Evolutionary conservation across 2,329 filamentous ascomycete species (phyloP).

Genomic region (Parafenestella ontariensis): DNA sequence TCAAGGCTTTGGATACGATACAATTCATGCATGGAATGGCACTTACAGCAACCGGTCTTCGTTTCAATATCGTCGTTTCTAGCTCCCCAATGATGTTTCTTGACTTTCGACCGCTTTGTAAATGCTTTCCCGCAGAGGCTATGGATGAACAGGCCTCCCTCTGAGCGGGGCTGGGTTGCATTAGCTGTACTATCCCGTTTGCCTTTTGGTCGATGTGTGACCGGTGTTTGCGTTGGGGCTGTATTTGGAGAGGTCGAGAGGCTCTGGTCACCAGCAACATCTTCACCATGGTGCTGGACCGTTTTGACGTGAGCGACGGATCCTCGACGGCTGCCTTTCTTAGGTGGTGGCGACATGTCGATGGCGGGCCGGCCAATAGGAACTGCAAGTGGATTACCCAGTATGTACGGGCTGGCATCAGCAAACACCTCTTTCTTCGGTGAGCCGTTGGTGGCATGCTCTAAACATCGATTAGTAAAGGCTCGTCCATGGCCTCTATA

Average conservation of each 20-base stretch:
- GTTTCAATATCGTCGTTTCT: conserved; percentile 30
- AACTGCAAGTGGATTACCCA: conserved; percentile 10
- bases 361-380: conserved; percentile 10
- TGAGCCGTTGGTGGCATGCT: background rate
- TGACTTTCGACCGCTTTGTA: conserved; percentile 29
- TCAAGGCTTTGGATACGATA: background rate
- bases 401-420: conserved; percentile 4
- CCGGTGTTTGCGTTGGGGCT: background rate
- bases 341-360: conserved; percentile 16
- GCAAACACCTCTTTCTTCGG: background rate
- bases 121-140: conserved; percentile 40
- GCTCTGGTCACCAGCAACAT: background rate
- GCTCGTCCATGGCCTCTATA: background rate
- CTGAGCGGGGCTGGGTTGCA: background rate
- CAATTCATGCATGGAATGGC: background rate
- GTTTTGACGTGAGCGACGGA: background rate
- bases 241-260: background rate
- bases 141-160: conserved; percentile 30
- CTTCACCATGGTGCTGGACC: background rate
- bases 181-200: background rate
- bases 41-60: conserved; percentile 39
- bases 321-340: conserved; percentile 1
- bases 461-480: background rate
- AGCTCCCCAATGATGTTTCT: conserved; percentile 45
- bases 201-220: background rate